Conservation (phyloP, 192 early-diverging fungal species). For the Coemansia sp. region DNA sequence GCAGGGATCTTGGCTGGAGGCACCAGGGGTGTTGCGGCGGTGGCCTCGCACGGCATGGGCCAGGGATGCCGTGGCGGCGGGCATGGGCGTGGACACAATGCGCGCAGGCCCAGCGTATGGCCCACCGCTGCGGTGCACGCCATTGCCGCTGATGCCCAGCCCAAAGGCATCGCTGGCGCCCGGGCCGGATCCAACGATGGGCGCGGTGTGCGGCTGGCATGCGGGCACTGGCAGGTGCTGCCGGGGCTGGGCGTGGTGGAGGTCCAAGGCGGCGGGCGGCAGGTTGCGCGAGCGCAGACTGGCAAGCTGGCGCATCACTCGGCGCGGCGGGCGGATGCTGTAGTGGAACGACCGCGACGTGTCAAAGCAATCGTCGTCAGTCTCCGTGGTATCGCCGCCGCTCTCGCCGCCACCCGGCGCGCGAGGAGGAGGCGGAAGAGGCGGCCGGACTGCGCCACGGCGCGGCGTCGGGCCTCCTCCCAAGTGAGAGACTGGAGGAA, state of each 20-base stretch:
- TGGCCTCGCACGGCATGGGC: neutral
- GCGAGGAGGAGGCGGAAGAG: neutral
- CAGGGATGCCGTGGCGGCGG: slow-evolving; percentile 10
- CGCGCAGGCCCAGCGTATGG: slow-evolving; percentile 10
- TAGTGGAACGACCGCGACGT: slow-evolving; percentile 26
- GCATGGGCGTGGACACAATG: slow-evolving; percentile 34
- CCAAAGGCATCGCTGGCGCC: slow-evolving; percentile 16
- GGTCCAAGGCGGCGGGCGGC: slow-evolving; percentile 23
- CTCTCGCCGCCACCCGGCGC: slow-evolving; percentile 10
- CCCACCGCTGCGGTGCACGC: neutral
- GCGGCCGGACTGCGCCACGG: neutral
- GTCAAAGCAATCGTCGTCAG: slow-evolving; percentile 54
- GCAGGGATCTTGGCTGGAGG: neutral
- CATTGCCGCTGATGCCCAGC: slow-evolving; percentile 23
- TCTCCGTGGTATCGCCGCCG: slow-evolving; percentile 49
- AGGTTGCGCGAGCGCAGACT: slow-evolving; percentile 29
- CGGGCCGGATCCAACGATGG: neutral
- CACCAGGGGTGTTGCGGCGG: neutral
- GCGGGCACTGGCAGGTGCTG: neutral
- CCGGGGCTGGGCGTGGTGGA: slow-evolving; percentile 7
- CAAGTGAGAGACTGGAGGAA: neutral
- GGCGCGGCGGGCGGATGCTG: slow-evolving; percentile 39
- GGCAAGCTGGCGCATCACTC: slow-evolving; percentile 44
- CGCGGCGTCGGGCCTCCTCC: neutral
- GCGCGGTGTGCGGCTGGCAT: slow-evolving; percentile 32